These are phyloP conservation scores for Entophlyctis luteolus DNA, from an alignment of 192 early-diverging fungal species.

Conservation along the genomic window DNA sequence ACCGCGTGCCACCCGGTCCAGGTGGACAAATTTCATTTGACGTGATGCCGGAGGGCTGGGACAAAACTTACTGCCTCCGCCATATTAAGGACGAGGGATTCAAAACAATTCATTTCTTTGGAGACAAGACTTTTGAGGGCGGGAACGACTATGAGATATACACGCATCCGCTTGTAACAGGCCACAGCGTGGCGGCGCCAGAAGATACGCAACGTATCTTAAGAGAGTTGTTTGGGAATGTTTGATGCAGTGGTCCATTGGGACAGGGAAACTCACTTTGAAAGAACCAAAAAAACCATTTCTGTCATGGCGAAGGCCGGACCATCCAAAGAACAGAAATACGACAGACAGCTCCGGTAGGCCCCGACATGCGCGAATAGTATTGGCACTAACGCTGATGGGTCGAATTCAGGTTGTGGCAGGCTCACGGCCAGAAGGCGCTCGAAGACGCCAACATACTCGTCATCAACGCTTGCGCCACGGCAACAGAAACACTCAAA, in stretches of 20 bases:
- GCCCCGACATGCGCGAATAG: neutral
- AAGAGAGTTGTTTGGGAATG: conserved; percentile 67
- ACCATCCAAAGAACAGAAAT: conserved; percentile 68
- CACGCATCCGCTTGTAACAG: conserved; percentile 67
- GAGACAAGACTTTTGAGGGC: conserved; percentile 95
- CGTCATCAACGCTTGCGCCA: conserved; percentile 76
- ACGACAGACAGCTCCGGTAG: conserved; percentile 84
- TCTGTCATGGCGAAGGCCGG: no score
- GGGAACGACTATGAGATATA: conserved; percentile 99
- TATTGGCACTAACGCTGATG: neutral
- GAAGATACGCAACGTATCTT: conserved; percentile 78
- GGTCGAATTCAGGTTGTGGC: conserved; percentile 78
- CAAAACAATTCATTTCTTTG: conserved; percentile 93
- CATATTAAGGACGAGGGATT: conserved; percentile 85
- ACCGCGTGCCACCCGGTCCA: conserved; percentile 4
- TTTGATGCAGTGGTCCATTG: no score
- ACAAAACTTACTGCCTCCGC: conserved; percentile 96
- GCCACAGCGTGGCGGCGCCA: conserved; percentile 82
- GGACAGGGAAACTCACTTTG: no score
- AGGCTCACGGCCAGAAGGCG: conserved; percentile 79
- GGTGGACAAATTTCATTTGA: conserved; percentile 98
- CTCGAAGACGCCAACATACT: conserved; percentile 81
- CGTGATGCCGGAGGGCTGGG: conserved; percentile 98
- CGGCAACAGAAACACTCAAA: conserved; percentile 88
- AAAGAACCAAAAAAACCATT: no score